phyloP scores from a whole-genome alignment of 1,139 yeast species.

The Geotrichum candidum region DNA sequence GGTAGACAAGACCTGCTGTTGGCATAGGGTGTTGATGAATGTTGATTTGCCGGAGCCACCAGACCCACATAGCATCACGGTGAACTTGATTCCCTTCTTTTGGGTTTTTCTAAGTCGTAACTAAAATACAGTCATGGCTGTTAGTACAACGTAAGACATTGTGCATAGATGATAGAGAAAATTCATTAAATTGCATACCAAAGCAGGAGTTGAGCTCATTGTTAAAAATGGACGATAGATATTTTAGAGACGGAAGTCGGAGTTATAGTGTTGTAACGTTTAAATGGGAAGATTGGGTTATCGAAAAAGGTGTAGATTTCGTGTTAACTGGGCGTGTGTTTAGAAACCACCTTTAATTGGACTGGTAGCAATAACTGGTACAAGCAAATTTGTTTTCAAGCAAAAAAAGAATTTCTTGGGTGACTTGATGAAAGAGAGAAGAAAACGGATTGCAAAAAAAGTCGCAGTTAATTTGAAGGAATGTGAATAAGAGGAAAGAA shows the following conservation, averaged over 20 bases:
- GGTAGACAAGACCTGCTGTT: constrained; percentile 63
- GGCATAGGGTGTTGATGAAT: constrained; percentile 81
- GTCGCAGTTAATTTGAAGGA: not conserved
- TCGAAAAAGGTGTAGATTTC: not conserved
- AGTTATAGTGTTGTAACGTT: too few relatives aligned
- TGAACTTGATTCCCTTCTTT: constrained; percentile 79
- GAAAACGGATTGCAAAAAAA: not conserved
- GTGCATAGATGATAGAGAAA: not conserved
- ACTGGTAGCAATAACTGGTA: not conserved
- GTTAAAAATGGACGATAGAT: not conserved
- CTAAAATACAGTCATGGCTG: constrained; percentile 28
- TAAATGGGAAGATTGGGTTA: not conserved
- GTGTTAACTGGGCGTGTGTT: not conserved
- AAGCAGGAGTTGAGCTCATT: constrained; percentile 15
- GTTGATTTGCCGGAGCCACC: constrained; percentile 82
- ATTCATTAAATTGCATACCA: constrained; percentile 7
- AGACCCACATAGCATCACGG: constrained; percentile 74
- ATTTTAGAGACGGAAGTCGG: not conserved
- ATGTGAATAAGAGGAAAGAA: not conserved
- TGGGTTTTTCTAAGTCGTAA: constrained; percentile 64
- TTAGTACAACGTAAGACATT: not conserved
- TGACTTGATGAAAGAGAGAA: not conserved
- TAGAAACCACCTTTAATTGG: not conserved
- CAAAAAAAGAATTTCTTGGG: too few relatives aligned
- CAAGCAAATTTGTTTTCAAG: not conserved